A percentile compares a stretch with the other conserved stretches of the same genome.
Conservation (phyloP, 257 asterid genomes). For the Oldenlandia corymbosa region DNA sequence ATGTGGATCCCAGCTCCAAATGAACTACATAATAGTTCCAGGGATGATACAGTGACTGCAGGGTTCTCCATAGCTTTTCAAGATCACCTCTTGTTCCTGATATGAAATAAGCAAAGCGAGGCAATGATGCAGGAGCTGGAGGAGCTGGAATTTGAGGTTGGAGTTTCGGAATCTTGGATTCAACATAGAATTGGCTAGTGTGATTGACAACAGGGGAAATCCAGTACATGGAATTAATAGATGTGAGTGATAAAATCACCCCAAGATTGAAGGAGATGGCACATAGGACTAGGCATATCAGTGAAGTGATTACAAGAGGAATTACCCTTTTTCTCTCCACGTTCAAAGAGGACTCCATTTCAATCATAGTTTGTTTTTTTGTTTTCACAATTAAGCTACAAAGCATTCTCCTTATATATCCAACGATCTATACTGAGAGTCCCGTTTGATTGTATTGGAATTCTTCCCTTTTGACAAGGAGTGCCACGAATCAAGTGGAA, state of each 20-base stretch:
- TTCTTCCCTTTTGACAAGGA: constrained; percentile 26
- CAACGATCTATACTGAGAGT: constrained; percentile 9
- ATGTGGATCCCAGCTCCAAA: constrained; percentile 79
- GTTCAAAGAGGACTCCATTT: constrained; percentile 52
- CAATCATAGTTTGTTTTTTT: constrained; percentile 29
- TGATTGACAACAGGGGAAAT: constrained; percentile 44
- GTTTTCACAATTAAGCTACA: constrained; percentile 21
- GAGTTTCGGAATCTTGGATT: constrained; percentile 30
- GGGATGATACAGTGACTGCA: constrained; percentile 77
- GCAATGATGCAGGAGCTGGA: constrained; percentile 48
- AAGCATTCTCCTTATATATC: constrained; percentile 14
- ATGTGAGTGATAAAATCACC: constrained; percentile 46
- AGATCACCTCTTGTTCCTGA: constrained; percentile 87
- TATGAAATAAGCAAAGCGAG: constrained; percentile 77
- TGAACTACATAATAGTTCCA: constrained; percentile 82
- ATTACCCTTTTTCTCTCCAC: constrained; percentile 74
- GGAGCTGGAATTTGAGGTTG: constrained; percentile 53
- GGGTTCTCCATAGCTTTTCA: constrained; percentile 84
- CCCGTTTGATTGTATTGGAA: constrained; percentile 11
- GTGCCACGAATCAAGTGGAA: constrained; percentile 26
- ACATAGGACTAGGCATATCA: constrained; percentile 50
- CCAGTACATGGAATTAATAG: constrained; percentile 50
- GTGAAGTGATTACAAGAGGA: constrained; percentile 58
- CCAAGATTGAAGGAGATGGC: constrained; percentile 70
- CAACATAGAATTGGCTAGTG: constrained; percentile 37